Evolutionary conservation across 192 early-diverging fungal species (phyloP), one percentile per base, ranked within the genome.

Genomic region (Backusella circina): DNA sequence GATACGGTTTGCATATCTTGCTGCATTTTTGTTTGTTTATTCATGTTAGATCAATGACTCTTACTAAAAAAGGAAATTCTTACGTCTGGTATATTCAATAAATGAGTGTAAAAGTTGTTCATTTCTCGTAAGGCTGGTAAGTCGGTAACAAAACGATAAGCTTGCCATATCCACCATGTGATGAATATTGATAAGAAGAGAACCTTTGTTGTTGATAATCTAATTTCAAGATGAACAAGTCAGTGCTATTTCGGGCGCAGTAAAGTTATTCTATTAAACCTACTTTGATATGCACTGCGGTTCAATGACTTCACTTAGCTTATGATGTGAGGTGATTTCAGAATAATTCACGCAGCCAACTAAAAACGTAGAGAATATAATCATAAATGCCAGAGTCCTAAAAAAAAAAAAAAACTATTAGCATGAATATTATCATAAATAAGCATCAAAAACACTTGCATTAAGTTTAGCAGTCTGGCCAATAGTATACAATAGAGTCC

Each of bases 271-370:
- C 35, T 28, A 71, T 28, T 65, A 61, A 28, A 75, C 82, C 75
- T 90, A 91, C 92, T 75, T 84, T 23, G 76, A 72, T 10, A 93
- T 65, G 77, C 97, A 98, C 66, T 95, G 88, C 18, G 91, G 90
- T 26, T 91, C 78, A 30, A 99, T 84, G 0, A 98, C 92, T 18
- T 95, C 91, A 0, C 86, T 82, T 51, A 99, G 83, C 50, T 82
- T 84, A 72, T 92, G 87, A 41, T 90, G 88, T 54, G 85, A 79
- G 13, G 89, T 86, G n/a, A 98, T 85, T 57, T 88, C 85, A 13
- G 92, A 87, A 79, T 97, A 94, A 82, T 99, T 93, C 35, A 99
- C 88, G 84, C 98, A 99, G 21, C 91, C 90, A 72, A 94, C 82
- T 18, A 98, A 84, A 84, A 99, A 99, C 0, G 91, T 94, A 28